phyloP scores from a whole-genome alignment of 1,284 basidiomycete genomes.

The Puccinia novopanici region DNA sequence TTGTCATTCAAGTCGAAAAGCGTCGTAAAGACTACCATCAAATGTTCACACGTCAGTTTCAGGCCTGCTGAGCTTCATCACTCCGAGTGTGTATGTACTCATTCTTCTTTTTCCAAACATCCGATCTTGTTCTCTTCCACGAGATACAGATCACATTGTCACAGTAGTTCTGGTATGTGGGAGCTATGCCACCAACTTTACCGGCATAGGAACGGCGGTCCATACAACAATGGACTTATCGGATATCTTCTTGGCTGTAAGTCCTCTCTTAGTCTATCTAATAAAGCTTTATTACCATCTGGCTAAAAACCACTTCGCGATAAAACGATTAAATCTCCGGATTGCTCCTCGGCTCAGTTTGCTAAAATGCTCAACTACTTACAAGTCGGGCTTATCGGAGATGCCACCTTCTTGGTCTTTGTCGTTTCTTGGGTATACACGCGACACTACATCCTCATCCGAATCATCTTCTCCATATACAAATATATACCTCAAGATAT shows the following conservation, averaged over 20 bases:
- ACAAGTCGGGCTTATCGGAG: background rate
- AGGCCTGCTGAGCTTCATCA: background rate
- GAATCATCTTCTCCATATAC: conserved; percentile 41
- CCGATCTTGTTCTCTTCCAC: background rate
- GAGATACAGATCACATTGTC: conserved; percentile 57
- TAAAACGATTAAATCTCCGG: background rate
- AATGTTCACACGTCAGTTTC: conserved; percentile 56
- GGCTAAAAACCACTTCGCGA: too few species aligned
- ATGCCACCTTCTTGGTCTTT: conserved; percentile 33
- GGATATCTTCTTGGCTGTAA: conserved; percentile 57
- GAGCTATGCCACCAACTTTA: conserved; percentile 57
- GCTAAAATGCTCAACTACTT: conserved; percentile 44
- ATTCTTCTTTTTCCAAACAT: background rate
- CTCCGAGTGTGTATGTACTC: too few species aligned
- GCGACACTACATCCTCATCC: conserved; percentile 36
- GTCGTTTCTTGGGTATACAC: conserved; percentile 49
- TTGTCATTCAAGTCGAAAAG: conserved; percentile 58
- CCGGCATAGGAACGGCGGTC: conserved; percentile 57
- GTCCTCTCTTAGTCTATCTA: conserved; percentile 30
- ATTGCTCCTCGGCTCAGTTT: background rate
- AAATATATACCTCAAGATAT: conserved; percentile 36
- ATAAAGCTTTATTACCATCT: too few species aligned
- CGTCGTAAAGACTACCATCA: conserved; percentile 58
- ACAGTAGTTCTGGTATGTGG: conserved; percentile 58
- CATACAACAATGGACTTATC: conserved; percentile 59